Base-by-base conservation (phyloP, 2,329 filamentous ascomycete species). In the Trichoderma breve region DNA sequence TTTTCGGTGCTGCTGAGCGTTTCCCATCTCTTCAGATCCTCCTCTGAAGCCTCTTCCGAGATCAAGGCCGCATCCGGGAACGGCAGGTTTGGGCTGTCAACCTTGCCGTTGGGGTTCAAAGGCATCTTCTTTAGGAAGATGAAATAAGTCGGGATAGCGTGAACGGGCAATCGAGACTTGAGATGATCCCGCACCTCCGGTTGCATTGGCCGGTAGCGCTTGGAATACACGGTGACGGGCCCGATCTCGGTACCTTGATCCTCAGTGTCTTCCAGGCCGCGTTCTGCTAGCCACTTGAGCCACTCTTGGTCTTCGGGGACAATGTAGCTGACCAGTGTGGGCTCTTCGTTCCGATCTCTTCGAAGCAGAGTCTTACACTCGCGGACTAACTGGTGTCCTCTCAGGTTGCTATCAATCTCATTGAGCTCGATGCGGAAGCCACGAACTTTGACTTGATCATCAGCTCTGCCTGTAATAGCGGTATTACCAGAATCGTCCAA, bases 391-490 rank as follows among this genome's bases (percentile, higher is more conserved):
- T 89, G 90, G 81, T 93, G 89, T 58, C 90, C 87, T 69, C 90
- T 92, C 61, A 98, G 84, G 80, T 97, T 91, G 55, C 87, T 92
- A 81, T 98, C 95, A 75, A 98, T 98, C 76, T 98, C 96, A 74
- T 92, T 92, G 60, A 98, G 90, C 83, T 99, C 96, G 76, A 99
- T 97, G 73, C 95, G 88, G 86, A 98, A 98, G 1, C 95, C 95
- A 73, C 96, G 92, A 75, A 98, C 95, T 85, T 98, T 99, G 84
- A 98, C 93, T 80, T 98, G 95, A 75, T 92, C 88, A 78, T 98
- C 95, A 28, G 90, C 90, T 72, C 96, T 88, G 26, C 95, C 95
- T 11, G 92, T 78, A 90, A 93, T 77, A 92, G 92, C 12, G 94
- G 91, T 74, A 91, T 90, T 43, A 32, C 93, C 93, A 8, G 82